Base-by-base conservation (phyloP, 148 eudicot genomes). In the Mesembryanthemum crystallinum region DNA sequence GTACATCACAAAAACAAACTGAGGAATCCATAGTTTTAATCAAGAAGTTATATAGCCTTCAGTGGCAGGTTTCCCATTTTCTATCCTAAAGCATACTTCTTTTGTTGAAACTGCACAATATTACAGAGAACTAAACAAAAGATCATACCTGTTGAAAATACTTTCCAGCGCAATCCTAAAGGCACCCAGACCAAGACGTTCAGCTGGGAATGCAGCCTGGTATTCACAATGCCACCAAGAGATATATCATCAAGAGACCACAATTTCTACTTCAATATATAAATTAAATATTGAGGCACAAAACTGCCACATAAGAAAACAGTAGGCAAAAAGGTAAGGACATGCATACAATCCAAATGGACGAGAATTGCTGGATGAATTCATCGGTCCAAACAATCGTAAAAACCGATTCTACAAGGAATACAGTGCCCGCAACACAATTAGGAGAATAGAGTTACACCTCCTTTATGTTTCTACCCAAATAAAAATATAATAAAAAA, bases 81-180 rank as follows among this genome's bases (percentile, higher is more conserved):
- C 39, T 35, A 2, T 35, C 6, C 4, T 35, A 2, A 6, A 6
- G 14, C 0, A 8, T 45, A 11, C 9, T 11, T 13, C 13, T 45
- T 13, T 13, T 45, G 49, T 45, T 45, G 14, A 13, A 45, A 10
- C 49, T 45, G 14, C 49, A 45, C 14, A 13, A 1, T 13, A 0
- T 45, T 45, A 45, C 14, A 45, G 12, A 11, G 49, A 11, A n/a
- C n/a, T n/a, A 45, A 45, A 45, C 14, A 13, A 0, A 7, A 69
- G 17, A 47, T 62, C 18, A 1, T 67, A 86, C 91, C 86, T 86
- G 82, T 86, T 86, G 76, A 82, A 86, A 71, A 84, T 68, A 69
- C 83, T 83, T 85, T 85, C 81, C 69, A 85, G 86, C 23, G 91
- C 89, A 74, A 85, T 88, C 81, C 91, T 86, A 58, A 88, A 86